Evolutionary conservation across 1,139 yeast species (phyloP), one percentile per base, ranked within the genome.

Genomic region (Debaryomyces udenii): DNA sequence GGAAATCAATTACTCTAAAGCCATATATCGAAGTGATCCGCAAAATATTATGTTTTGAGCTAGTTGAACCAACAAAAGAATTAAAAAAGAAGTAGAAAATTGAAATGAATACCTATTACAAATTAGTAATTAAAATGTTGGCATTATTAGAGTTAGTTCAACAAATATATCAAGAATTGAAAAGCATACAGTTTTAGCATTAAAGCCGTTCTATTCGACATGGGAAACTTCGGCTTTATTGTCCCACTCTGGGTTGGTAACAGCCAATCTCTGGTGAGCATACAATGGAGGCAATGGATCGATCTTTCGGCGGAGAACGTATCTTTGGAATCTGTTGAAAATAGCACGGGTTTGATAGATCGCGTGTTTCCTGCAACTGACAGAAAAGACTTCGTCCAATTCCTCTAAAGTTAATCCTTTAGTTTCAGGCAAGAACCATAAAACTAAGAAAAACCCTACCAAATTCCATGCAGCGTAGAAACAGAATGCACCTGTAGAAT

Each of bases 391-490:
- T 37, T 81, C 86, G 55, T 83, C 88, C 61, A 83, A 74, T 57
- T 83, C 90, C 62, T 83, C 89, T 58, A 83, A 71, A 0, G 89
- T 81, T 52, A 81, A 70, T 15, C 81, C 78, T 62, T 83, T 82
- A 11, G 90, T 83, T 57, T 83, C 90, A 2, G 89, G 87, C 39
- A 83, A 65, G 64, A 80, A 73, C 76, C 83, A 79, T 44, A 81
- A 65, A 2, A 82, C 88, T 57, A 83, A 52, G 65, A 82, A 78
- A 68, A 81, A 86, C 0, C 93, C 94, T 40, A 84, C 70, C 41
- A 85, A 56, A 59, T 88, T 88, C 93, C 95, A 86, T 9, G 86
- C 96, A 1, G 95, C 96, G 55, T 87, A 88, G 76, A 82, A 88
- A 10, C 93, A 89, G 61, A 89, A 89, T 2, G 95, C 96, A 59